Conservation (phyloP, 805 yeast species). For the Saccharomycopsis sp. region DNA sequence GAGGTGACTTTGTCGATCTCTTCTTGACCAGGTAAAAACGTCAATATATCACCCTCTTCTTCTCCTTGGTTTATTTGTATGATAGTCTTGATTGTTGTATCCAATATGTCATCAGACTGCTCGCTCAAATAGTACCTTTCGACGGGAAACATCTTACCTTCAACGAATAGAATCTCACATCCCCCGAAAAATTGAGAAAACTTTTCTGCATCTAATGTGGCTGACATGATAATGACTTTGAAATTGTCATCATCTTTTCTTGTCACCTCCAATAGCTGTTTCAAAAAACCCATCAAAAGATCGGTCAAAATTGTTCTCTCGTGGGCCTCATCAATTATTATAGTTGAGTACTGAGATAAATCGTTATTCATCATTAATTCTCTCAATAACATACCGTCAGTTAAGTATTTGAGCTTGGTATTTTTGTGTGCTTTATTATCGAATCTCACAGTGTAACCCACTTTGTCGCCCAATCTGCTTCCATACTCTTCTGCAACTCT, state of each 20-base stretch:
- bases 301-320: constrained; percentile 93
- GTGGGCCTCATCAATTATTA: constrained; percentile 94
- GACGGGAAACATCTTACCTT: constrained; percentile 87
- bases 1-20: constrained; percentile 85
- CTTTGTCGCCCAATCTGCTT: constrained; percentile 65
- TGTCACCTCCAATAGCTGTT: constrained; percentile 45
- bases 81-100: constrained; percentile 63
- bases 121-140: constrained; percentile 57
- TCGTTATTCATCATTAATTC: constrained; percentile 74
- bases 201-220: constrained; percentile 87
- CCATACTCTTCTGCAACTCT: constrained; percentile 91
- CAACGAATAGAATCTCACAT: constrained; percentile 81
- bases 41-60: constrained; percentile 83
- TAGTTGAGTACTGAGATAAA: constrained; percentile 60
- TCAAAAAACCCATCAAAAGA: constrained; percentile 80
- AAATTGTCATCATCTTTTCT: constrained; percentile 45
- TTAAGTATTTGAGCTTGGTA: constrained; percentile 76
- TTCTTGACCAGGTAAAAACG: constrained; percentile 94
- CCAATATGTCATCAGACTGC: constrained; percentile 78
- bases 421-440: constrained; percentile 53
- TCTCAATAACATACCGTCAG: constrained; percentile 96
- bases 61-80: constrained; percentile 76
- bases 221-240: constrained; percentile 85
- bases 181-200: constrained; percentile 71
- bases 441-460: constrained; percentile 91